These are phyloP conservation scores for Pulchroboletus neoregius DNA, from an alignment of 1,284 basidiomycete genomes.

Conservation along the genomic window DNA sequence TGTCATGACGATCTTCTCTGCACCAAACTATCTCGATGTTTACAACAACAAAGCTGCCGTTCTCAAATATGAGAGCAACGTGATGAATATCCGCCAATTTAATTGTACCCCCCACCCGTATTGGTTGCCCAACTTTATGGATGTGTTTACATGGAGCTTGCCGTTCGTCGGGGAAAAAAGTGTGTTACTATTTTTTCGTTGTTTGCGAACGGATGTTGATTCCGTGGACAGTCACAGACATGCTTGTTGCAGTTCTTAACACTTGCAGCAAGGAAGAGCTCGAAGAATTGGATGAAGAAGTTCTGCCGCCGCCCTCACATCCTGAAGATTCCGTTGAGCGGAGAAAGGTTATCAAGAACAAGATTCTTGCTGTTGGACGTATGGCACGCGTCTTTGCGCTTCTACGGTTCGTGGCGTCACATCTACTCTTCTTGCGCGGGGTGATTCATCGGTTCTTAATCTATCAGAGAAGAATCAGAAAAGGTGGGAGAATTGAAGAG, in stretches of 20 bases:
- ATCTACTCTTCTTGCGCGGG: background rate
- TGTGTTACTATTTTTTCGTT: constrained; percentile 38
- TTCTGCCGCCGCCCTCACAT: constrained; percentile 33
- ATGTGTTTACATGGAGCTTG: constrained; percentile 98
- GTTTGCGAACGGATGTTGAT: constrained; percentile 1
- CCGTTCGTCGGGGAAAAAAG: constrained; percentile 99
- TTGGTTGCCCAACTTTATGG: constrained; percentile 97
- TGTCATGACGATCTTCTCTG: constrained; percentile 96
- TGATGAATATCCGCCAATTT: no score
- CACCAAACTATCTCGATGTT: constrained; percentile 89
- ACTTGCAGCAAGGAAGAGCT: constrained; percentile 94
- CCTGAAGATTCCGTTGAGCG: constrained; percentile 67
- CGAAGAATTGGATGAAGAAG: constrained; percentile 74
- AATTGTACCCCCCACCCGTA: no score
- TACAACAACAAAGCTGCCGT: constrained; percentile 90
- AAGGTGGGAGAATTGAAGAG: constrained; percentile 96
- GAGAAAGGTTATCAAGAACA: constrained; percentile 89
- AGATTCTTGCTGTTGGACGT: constrained; percentile 96
- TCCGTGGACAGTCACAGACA: constrained; percentile 74
- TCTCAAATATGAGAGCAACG: no score
- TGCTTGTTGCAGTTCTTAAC: constrained; percentile 92
- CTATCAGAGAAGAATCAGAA: constrained; percentile 89
- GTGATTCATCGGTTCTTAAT: constrained; percentile 1
- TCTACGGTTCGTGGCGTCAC: constrained; percentile 65
- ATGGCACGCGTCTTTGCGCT: constrained; percentile 97